Evolutionary conservation across 2,329 filamentous ascomycete species (phyloP).

Genomic region (Colletotrichum navitas): DNA sequence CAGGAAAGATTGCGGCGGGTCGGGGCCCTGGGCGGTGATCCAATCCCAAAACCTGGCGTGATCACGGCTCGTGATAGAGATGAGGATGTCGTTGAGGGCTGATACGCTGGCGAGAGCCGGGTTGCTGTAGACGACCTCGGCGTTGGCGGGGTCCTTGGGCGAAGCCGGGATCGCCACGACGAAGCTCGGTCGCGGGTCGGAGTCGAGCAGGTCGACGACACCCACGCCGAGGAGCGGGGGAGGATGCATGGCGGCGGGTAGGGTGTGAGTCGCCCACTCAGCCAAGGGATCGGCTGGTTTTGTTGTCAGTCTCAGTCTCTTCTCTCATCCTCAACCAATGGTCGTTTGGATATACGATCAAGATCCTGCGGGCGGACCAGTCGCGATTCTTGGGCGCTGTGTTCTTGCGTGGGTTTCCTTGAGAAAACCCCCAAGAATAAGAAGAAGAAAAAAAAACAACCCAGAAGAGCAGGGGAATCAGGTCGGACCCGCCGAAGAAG

Average conservation of each 20-base stretch:
- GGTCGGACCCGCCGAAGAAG: slow-evolving; percentile 26
- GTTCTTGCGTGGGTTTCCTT: not conserved
- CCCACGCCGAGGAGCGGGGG: slow-evolving; percentile 46
- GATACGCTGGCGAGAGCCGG: slow-evolving; percentile 50
- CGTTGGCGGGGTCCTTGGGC: slow-evolving; percentile 37
- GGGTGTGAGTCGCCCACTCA: slow-evolving; percentile 35
- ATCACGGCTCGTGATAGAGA: slow-evolving; percentile 48
- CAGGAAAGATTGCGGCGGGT: slow-evolving; percentile 47
- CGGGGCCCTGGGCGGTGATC: slow-evolving; percentile 48
- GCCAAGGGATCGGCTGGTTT: slow-evolving; percentile 39
- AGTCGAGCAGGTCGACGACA: slow-evolving; percentile 56
- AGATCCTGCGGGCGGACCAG: slow-evolving; percentile 18
- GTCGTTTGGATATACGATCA: slow-evolving; percentile 3
- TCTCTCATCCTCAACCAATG: slow-evolving; percentile 40
- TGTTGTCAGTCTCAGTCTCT: slow-evolving; percentile 31
- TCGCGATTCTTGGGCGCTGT: not conserved
- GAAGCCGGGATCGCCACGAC: slow-evolving; percentile 48
- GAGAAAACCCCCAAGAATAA: not conserved
- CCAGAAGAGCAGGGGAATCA: not conserved
- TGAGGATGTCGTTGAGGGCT: slow-evolving; percentile 50
- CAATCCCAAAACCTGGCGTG: slow-evolving; percentile 56
- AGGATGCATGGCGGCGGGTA: slow-evolving; percentile 38
- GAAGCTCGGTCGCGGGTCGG: slow-evolving; percentile 58
- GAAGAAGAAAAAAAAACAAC: not conserved
- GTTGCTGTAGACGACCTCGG: slow-evolving; percentile 53